phyloP scores from a whole-genome alignment of 495 filamentous ascomycete species.

The Penicillium alfredii region DNA sequence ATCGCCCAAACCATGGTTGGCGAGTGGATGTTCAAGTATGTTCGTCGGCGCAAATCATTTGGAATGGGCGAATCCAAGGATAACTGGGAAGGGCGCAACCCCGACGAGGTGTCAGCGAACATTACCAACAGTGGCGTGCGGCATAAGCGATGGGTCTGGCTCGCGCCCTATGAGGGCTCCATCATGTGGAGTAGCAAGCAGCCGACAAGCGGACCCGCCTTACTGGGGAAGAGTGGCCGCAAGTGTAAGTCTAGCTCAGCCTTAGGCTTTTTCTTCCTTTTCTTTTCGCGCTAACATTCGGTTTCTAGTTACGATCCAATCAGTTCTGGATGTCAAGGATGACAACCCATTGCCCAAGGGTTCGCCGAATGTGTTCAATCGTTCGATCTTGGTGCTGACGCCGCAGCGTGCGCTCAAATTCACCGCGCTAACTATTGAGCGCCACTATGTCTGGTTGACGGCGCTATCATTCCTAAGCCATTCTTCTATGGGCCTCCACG shows the following conservation, averaged over 20 bases:
- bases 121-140: constrained; percentile 55
- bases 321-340: constrained; percentile 93
- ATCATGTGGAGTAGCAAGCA: constrained; percentile 99
- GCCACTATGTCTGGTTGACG: constrained; percentile 93
- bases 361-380: constrained; percentile 64
- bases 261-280: background rate
- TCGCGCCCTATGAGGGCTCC: constrained; percentile 89
- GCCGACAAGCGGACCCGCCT: constrained; percentile 75
- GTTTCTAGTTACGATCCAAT: constrained; percentile 79
- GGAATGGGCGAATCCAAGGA: constrained; percentile 62
- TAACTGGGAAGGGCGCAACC: constrained; percentile 47
- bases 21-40: constrained; percentile 99
- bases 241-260: constrained; percentile 63
- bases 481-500: constrained; percentile 66
- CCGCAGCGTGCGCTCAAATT: constrained; percentile 94
- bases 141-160: constrained; percentile 98
- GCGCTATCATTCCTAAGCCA: constrained; percentile 91
- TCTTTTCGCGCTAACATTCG: constrained; percentile 12
- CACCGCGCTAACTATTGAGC: constrained; percentile 72
- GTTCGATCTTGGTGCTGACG: constrained; percentile 91
- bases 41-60: constrained; percentile 87
- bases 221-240: constrained; percentile 91
- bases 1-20: constrained; percentile 99
- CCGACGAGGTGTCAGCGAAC: constrained; percentile 48
- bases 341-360: constrained; percentile 82